These are phyloP conservation scores for Salicornia ramosissima DNA, from an alignment of 148 eudicot genomes.

Conservation along the genomic window DNA sequence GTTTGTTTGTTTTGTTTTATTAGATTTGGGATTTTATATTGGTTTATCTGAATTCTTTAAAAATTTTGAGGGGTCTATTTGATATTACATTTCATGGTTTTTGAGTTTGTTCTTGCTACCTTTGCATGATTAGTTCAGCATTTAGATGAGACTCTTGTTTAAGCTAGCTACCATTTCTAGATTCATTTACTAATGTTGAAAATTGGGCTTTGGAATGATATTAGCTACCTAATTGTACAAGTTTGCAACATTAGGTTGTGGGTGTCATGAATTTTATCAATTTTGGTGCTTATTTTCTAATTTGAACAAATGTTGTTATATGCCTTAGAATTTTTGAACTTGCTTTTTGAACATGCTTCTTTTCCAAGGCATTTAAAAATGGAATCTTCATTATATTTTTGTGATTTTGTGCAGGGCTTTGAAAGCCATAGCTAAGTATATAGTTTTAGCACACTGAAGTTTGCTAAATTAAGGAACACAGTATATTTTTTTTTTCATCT, in stretches of 20 bases:
- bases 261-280: not conserved
- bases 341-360: not conserved
- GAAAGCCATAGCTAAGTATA: not conserved
- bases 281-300: not conserved
- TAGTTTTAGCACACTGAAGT: conserved; percentile 1
- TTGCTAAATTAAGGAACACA: conserved; percentile 6
- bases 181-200: not conserved
- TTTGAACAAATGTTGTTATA: not conserved
- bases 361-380: not conserved
- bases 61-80: not conserved
- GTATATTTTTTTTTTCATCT: not conserved
- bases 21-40: conserved; percentile 3
- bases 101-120: not conserved
- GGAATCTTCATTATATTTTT: not conserved
- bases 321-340: not conserved
- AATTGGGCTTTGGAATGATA: not conserved
- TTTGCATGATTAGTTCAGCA: not conserved
- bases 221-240: not conserved
- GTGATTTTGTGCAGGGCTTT: not conserved
- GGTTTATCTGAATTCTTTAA: conserved; percentile 14
- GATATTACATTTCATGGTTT: not conserved
- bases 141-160: not conserved
- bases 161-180: not conserved
- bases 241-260: not conserved
- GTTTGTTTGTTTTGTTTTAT: not conserved